A percentile compares a stretch with the other conserved stretches of the same genome.
Evolutionary conservation across 1,139 yeast species (phyloP).

Genomic region (Lizanozyma gosingica): DNA sequence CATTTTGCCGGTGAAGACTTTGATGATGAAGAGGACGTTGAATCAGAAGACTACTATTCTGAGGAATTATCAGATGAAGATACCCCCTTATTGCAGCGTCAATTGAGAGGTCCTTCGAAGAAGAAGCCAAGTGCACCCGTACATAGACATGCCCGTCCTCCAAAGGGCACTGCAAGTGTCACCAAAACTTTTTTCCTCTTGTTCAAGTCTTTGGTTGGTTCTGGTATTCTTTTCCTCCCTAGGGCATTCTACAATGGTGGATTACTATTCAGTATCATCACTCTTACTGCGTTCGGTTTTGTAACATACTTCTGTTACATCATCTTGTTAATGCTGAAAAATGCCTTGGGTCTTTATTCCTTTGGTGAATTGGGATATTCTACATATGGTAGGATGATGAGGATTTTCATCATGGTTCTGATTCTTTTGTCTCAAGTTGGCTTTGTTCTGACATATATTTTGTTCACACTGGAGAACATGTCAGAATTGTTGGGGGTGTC

Average conservation of each 20-base stretch:
- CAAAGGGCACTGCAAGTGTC: constrained; percentile 56
- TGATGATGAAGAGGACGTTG: constrained; percentile 52
- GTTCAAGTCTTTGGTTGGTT: constrained; percentile 67
- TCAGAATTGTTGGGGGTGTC: constrained; percentile 30
- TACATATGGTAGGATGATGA: constrained; percentile 55
- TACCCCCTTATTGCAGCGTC: not conserved
- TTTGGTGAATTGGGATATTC: constrained; percentile 67
- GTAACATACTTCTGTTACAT: constrained; percentile 66
- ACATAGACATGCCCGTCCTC: constrained; percentile 12
- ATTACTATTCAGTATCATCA: constrained; percentile 43
- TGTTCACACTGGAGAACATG: constrained; percentile 64
- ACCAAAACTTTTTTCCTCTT: constrained; percentile 57
- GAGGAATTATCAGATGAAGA: not conserved
- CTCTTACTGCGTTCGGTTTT: constrained; percentile 50
- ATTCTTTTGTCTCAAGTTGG: constrained; percentile 66
- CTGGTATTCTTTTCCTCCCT: constrained; percentile 71
- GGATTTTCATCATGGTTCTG: constrained; percentile 49
- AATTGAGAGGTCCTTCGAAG: not conserved
- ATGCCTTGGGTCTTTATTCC: constrained; percentile 49
- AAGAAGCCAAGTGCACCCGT: not conserved
- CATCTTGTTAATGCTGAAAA: constrained; percentile 50
- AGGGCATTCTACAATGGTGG: constrained; percentile 73
- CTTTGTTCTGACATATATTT: constrained; percentile 67
- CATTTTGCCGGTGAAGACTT: constrained; percentile 80
- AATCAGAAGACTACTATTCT: not conserved